Evolutionary conservation across 2,329 filamentous ascomycete species (phyloP).

Genomic region (Berkeleyomyces rouxiae): DNA sequence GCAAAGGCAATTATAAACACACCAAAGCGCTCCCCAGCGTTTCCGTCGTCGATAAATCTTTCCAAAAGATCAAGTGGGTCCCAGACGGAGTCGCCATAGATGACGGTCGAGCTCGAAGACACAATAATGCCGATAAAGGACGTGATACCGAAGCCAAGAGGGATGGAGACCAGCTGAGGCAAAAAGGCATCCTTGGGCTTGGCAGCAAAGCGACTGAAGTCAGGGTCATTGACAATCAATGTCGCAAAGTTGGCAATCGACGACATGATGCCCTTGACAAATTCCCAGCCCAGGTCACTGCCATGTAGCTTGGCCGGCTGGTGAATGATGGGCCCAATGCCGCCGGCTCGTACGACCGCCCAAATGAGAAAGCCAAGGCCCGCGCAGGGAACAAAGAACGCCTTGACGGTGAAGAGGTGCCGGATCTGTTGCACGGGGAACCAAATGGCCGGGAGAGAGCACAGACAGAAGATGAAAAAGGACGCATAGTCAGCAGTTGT

Average conservation of each 20-base stretch:
- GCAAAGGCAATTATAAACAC: constrained; percentile 56
- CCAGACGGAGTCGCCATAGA: constrained; percentile 54
- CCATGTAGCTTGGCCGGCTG: constrained; percentile 48
- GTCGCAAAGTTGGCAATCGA: constrained; percentile 85
- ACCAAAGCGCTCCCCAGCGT: constrained; percentile 51
- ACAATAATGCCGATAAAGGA: constrained; percentile 74
- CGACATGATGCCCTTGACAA: constrained; percentile 74
- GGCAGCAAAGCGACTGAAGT: constrained; percentile 69
- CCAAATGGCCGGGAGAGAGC: constrained; percentile 70
- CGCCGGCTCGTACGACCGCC: constrained; percentile 66
- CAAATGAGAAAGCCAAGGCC: constrained; percentile 77
- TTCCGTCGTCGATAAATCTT: constrained; percentile 51
- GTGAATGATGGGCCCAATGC: constrained; percentile 65
- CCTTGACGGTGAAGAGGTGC: constrained; percentile 82
- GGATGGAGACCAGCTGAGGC: constrained; percentile 64
- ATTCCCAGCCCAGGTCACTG: constrained; percentile 58
- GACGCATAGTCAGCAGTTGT: constrained; percentile 59
- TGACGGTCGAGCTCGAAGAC: constrained; percentile 52
- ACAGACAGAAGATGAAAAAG: constrained; percentile 77
- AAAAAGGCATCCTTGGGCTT: constrained; percentile 63
- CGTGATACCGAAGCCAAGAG: constrained; percentile 55
- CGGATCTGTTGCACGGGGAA: constrained; percentile 79
- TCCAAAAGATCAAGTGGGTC: constrained; percentile 53
- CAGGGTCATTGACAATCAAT: constrained; percentile 65
- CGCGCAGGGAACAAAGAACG: constrained; percentile 67